Conservation (phyloP, 2,329 filamentous ascomycete genomes). For the Penicillium sp. region DNA sequence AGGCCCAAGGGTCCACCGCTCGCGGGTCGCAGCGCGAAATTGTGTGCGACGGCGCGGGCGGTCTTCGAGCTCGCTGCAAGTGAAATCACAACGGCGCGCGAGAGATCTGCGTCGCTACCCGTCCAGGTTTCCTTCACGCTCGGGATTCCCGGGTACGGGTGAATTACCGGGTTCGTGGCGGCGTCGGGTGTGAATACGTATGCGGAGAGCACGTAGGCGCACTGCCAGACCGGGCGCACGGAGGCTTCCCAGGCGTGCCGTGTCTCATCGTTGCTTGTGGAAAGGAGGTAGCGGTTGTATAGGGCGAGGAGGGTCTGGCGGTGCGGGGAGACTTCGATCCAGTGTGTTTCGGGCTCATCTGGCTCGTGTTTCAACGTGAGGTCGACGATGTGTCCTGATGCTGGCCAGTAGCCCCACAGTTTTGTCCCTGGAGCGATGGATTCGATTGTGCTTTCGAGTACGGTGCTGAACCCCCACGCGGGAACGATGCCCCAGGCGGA, state of each 20-base stretch:
- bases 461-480: constrained; percentile 54
- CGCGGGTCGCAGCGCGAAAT: constrained; percentile 5
- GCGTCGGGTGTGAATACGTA: constrained; percentile 31
- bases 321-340: constrained; percentile 45
- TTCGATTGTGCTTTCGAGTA: constrained; percentile 48
- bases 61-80: constrained; percentile 36
- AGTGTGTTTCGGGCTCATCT: constrained; percentile 33
- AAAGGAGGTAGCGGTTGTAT: constrained; percentile 51
- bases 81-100: constrained; percentile 39
- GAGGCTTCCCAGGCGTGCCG: too few relatives aligned
- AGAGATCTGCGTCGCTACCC: constrained; percentile 37
- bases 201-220: too few relatives aligned
- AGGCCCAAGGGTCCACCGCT: constrained; percentile 15
- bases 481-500: constrained; percentile 52
- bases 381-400: constrained; percentile 44
- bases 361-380: constrained; percentile 38
- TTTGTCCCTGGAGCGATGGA: constrained; percentile 38
- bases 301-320: constrained; percentile 46
- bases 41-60: constrained; percentile 26
- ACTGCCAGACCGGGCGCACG: too few relatives aligned
- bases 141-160: constrained; percentile 4
- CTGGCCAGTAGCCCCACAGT: constrained; percentile 53
- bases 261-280: too few relatives aligned
- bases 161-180: constrained; percentile 2
- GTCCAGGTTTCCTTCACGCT: constrained; percentile 31